Conservation (phyloP, 129 eudicot genomes). For the Glebionis coronaria region DNA sequence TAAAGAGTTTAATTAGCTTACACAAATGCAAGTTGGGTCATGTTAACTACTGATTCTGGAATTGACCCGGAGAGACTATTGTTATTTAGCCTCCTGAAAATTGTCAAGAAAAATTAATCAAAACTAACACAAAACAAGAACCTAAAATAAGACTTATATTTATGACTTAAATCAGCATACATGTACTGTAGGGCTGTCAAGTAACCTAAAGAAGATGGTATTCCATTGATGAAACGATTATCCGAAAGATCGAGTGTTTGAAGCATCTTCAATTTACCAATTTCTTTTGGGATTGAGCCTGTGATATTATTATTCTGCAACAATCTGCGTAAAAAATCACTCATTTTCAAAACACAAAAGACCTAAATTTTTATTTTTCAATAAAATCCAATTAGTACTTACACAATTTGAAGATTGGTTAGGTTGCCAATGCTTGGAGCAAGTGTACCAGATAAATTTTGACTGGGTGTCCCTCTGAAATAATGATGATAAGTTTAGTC, state of each 20-base stretch:
- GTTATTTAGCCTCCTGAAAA: constrained; percentile 80
- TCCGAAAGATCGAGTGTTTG: constrained; percentile 89
- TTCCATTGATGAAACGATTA: constrained; percentile 59
- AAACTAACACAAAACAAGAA: constrained; percentile 15
- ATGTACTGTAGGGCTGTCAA: constrained; percentile 68
- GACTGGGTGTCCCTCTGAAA: constrained; percentile 88
- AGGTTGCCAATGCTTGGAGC: constrained; percentile 92
- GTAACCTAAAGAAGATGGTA: constrained; percentile 65
- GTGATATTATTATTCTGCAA: constrained; percentile 81
- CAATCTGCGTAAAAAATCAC: constrained; percentile 44
- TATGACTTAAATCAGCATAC: constrained; percentile 40
- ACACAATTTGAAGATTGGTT: constrained; percentile 88
- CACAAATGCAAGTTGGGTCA: constrained; percentile 74
- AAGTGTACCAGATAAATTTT: constrained; percentile 74
- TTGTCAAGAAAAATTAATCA: constrained; percentile 6
- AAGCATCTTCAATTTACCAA: constrained; percentile 68
- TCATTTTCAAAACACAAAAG: background rate
- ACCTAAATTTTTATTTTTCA: background rate
- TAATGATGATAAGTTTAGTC: background rate
- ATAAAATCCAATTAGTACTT: constrained; percentile 5
- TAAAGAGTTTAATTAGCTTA: constrained; percentile 30
- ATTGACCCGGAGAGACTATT: constrained; percentile 66
- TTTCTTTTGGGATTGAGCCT: constrained; percentile 68
- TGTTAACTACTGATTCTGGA: constrained; percentile 59
- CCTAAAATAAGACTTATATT: background rate